Evolutionary conservation across 2,329 filamentous ascomycete genomes (phyloP).

Genomic region (Trichoderma hamatum): DNA sequence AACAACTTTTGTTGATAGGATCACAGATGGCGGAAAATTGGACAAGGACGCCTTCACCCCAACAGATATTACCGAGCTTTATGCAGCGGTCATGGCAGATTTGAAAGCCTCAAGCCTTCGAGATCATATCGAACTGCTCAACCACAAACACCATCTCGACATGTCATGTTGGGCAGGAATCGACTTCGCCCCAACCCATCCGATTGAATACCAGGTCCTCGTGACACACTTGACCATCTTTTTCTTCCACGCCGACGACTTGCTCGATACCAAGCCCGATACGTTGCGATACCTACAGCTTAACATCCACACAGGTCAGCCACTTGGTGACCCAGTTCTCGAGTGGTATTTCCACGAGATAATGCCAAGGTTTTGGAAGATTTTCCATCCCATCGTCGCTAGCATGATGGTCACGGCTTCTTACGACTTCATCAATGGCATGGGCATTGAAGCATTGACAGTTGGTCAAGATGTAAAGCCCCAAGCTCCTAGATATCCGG

Average conservation of each 20-base stretch:
- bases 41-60: neutral
- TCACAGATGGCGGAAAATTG: neutral
- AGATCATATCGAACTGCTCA: neutral
- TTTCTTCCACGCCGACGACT: neutral
- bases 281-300: neutral
- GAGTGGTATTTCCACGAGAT: neutral
- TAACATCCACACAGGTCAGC: neutral
- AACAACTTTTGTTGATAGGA: neutral
- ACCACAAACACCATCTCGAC: neutral
- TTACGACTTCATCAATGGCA: neutral
- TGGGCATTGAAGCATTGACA: neutral
- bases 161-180: neutral
- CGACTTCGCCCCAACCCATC: neutral
- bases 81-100: neutral
- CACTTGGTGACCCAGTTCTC: neutral
- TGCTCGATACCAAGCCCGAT: neutral
- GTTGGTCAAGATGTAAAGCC: neutral
- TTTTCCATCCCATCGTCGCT: neutral
- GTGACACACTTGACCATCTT: neutral
- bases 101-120: neutral
- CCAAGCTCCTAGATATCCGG: neutral
- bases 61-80: neutral
- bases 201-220: neutral
- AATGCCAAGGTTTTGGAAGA: neutral
- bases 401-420: neutral